Base-by-base conservation (phyloP, 257 asterid species). In the Capsicum baccatum region DNA sequence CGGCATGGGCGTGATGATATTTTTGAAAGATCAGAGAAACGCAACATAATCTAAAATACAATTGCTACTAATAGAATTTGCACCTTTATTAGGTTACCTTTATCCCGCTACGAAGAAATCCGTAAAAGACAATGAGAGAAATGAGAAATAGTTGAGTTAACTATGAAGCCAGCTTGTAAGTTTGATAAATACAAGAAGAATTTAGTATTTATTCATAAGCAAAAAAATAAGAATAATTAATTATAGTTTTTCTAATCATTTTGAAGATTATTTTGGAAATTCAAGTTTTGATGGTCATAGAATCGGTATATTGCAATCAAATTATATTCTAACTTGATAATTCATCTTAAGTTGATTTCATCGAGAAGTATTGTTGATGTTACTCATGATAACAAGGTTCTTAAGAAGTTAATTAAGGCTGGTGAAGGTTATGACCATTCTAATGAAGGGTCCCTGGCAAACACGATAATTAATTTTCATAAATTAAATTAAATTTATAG, bases 401-500 rank as follows among this genome's bases (percentile, higher is more conserved):
- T 91, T 12, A 92, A 92, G 88, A 90, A 89, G 83, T 70, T 86
- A 84, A 85, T 39, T 76, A 88, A 88, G 79, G 84, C 14, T 6
- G 97, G 93, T 0, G 90, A 92, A 81, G 93, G 91, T 0, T 90
- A 88, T 85, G 94, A 90, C 62, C 92, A 84, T 87, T 94, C 97
- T 33, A 89, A 71, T 9, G 92, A 91, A 67, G 94, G 94, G 63
- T 86, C 94, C 19, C 83, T 87, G 12, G 92, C 74, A n/a, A 90
- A 87, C 87, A 39, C 44, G 97, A 93, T 91, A 83, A 83, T 8
- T 89, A 85, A 37, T 6, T 44, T 26, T 19, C 0, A 57, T 35
- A 47, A 33, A 71, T 63, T 48, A 47, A 2, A 6, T 66, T 17
- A 9, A 6, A 2, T 56, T 21, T 26, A 26, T 26, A 26, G 39